phyloP scores from a whole-genome alignment of 768 basidiomycete genomes.

The Boletus eberwhitei region DNA sequence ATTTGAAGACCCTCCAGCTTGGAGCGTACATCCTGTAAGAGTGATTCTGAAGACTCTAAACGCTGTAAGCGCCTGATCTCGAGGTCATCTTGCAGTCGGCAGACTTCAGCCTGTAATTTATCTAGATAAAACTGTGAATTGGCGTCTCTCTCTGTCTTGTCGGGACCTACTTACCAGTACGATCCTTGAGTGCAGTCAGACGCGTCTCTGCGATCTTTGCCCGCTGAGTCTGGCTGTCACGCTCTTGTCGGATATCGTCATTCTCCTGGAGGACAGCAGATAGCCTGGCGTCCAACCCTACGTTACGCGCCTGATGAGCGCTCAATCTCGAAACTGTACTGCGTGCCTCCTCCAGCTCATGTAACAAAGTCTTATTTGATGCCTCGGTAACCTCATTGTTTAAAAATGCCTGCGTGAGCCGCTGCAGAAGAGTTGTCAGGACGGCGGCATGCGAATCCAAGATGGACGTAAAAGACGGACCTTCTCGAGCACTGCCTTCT shows the following conservation, averaged over 20 bases:
- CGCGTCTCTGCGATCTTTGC: slow-evolving; percentile 68
- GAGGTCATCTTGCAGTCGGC: slow-evolving; percentile 58
- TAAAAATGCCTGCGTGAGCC: slow-evolving; percentile 72
- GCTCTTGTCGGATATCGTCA: slow-evolving; percentile 83
- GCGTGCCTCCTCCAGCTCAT: slow-evolving; percentile 74
- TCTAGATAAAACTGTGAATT: slow-evolving; percentile 38
- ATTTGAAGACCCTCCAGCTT: slow-evolving; percentile 60
- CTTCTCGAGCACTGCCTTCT: slow-evolving; percentile 59
- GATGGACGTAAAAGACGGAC: slow-evolving; percentile 2
- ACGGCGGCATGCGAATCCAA: not conserved
- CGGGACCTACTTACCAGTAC: slow-evolving; percentile 46
- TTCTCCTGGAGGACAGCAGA: slow-evolving; percentile 65
- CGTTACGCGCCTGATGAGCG: slow-evolving; percentile 63
- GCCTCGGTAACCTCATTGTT: slow-evolving; percentile 81
- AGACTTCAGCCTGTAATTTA: slow-evolving; percentile 67
- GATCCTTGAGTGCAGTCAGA: slow-evolving; percentile 61
- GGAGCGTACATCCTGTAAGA: slow-evolving; percentile 62
- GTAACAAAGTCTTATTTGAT: slow-evolving; percentile 68
- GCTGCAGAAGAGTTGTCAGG: slow-evolving; percentile 39
- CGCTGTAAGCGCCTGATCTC: slow-evolving; percentile 59
- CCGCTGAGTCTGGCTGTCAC: slow-evolving; percentile 64
- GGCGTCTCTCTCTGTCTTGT: not conserved
- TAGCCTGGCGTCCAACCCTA: slow-evolving; percentile 68
- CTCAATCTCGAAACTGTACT: slow-evolving; percentile 63
- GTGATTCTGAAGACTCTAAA: slow-evolving; percentile 62